phyloP scores from a whole-genome alignment of 495 filamentous ascomycete genomes.

The Podospora anserina region DNA sequence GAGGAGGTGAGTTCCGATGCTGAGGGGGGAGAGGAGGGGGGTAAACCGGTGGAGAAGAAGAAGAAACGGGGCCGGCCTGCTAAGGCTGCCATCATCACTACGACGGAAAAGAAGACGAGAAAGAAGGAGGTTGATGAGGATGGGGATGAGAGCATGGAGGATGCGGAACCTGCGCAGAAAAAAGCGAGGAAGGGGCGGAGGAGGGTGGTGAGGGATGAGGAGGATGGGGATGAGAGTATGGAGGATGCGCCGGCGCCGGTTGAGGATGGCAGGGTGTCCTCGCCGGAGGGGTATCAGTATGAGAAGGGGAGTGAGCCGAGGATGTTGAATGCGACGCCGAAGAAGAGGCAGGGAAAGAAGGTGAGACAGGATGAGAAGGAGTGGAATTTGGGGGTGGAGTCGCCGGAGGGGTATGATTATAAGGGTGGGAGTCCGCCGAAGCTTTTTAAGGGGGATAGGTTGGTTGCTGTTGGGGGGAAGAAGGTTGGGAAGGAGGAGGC shows the following conservation, averaged over 20 bases:
- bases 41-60: not conserved
- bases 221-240: slow-evolving; percentile 45
- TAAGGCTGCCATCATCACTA: slow-evolving; percentile 14
- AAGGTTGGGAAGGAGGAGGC: not conserved
- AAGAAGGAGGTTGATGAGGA: slow-evolving; percentile 29
- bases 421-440: too few species aligned
- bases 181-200: slow-evolving; percentile 40
- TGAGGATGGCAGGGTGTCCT: slow-evolving; percentile 12
- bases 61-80: not conserved
- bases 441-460: too few species aligned
- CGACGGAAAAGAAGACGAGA: slow-evolving; percentile 30
- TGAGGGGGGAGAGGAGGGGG: slow-evolving; percentile 27
- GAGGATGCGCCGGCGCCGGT: slow-evolving; percentile 29
- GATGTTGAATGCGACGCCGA: too few species aligned
- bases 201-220: slow-evolving; percentile 37
- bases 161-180: slow-evolving; percentile 55
- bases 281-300: not conserved
- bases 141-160: slow-evolving; percentile 28
- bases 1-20: not conserved
- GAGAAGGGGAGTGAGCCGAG: too few species aligned
- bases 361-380: too few species aligned
- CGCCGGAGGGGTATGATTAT: not conserved
- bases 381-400: slow-evolving; percentile 4
- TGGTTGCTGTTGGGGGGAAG: slow-evolving; percentile 6
- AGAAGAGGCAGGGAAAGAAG: too few species aligned